phyloP scores from a whole-genome alignment of 106 monocot species.

The Iris macrosiphon region DNA sequence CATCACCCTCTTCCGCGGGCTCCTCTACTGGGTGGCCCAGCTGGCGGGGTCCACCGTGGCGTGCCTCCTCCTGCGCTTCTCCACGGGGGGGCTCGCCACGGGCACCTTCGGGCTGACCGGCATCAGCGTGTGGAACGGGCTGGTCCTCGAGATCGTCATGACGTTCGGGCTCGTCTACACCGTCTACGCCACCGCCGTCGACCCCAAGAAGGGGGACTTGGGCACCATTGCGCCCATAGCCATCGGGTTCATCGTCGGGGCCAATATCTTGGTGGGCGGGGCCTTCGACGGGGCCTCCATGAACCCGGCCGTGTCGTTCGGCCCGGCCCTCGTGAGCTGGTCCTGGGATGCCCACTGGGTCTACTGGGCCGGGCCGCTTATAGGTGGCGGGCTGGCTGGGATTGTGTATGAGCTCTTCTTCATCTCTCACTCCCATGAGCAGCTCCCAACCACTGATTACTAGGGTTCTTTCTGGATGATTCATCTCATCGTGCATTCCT shows the following conservation, averaged over 20 bases:
- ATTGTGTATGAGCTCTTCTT: constrained; percentile 29
- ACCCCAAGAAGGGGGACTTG: constrained; percentile 33
- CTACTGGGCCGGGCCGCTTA: constrained; percentile 38
- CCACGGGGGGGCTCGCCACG: constrained; percentile 25
- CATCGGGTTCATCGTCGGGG: constrained; percentile 44
- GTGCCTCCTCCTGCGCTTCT: constrained; percentile 41
- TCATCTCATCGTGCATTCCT: too few species aligned
- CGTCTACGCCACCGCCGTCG: constrained; percentile 44
- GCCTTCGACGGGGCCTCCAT: constrained; percentile 39
- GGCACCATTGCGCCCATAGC: constrained; percentile 40
- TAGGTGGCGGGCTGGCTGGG: constrained; percentile 34
- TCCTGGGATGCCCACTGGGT: constrained; percentile 32
- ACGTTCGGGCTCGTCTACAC: constrained; percentile 50
- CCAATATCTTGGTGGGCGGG: constrained; percentile 34
- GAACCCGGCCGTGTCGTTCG: constrained; percentile 44
- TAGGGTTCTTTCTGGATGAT: too few species aligned
- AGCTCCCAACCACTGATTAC: constrained; percentile 31
- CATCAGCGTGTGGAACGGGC: constrained; percentile 15
- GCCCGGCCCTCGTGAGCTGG: constrained; percentile 40
- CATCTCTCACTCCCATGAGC: constrained; percentile 28
- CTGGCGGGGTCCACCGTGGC: constrained; percentile 32
- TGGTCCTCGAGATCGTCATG: constrained; percentile 35
- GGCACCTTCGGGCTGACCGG: constrained; percentile 24
- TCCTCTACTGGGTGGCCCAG: constrained; percentile 46
- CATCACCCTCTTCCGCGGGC: constrained; percentile 37